Conservation (phyloP, 768 basidiomycete species). For the Leucocoprinus sp. region DNA sequence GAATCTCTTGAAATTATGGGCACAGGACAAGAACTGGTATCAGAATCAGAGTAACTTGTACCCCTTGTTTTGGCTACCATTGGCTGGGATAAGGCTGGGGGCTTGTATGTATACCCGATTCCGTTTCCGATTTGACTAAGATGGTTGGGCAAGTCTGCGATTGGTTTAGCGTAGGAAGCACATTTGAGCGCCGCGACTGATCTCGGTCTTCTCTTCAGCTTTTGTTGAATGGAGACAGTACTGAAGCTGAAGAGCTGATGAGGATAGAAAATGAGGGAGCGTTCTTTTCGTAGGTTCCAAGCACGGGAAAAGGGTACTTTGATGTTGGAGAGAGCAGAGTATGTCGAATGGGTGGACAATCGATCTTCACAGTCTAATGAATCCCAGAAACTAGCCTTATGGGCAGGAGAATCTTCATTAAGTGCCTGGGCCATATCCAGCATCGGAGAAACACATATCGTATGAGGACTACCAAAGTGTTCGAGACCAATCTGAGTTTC, state of each 20-base stretch:
- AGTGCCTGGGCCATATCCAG: background rate
- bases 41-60: background rate
- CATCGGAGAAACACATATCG: constrained; percentile 1
- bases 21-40: constrained; percentile 2
- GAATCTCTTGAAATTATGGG: constrained; percentile 11
- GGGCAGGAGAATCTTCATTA: background rate
- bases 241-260: constrained; percentile 24
- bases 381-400: constrained; percentile 34
- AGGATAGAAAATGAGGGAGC: constrained; percentile 23
- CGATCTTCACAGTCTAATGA: constrained; percentile 31
- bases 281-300: constrained; percentile 31
- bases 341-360: constrained; percentile 8
- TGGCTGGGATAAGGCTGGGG: constrained; percentile 9
- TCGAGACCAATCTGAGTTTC: background rate
- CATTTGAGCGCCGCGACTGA: constrained; percentile 23
- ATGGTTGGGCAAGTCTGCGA: constrained; percentile 33
- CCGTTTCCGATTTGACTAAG: constrained; percentile 42
- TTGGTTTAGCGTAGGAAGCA: constrained; percentile 20
- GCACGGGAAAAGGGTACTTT: constrained; percentile 19
- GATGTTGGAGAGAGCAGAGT: constrained; percentile 16
- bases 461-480: background rate
- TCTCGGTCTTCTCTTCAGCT: constrained; percentile 27
- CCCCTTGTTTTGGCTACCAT: background rate
- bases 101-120: constrained; percentile 39
- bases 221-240: constrained; percentile 28